Evolutionary conservation across 2,329 filamentous ascomycete genomes (phyloP), one percentile per base, ranked within the genome.

Genomic region (Penicillium sumatraense): DNA sequence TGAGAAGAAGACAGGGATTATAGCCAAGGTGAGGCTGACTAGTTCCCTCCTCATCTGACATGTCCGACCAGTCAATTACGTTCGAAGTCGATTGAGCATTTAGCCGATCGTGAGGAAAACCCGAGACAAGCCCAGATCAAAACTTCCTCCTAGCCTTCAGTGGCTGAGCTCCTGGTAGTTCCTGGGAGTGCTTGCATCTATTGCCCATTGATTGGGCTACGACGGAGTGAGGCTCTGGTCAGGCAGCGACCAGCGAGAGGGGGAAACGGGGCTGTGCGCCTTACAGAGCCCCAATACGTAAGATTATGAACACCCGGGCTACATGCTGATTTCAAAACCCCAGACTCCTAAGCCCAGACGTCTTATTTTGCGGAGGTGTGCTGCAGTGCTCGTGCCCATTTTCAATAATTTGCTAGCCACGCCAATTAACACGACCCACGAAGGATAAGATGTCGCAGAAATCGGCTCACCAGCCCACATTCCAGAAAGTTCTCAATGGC

Each of bases 191-290:
- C n/a, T 36, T n/a, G 14, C 33, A 18, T 36, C 3, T 16, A 36
- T 16, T 16, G 14, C 33, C 8, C 14, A 18, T 24, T 41, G 20
- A 24, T 29, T 44, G 41, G 41, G 41, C 41, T 13, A 36, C 13
- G 38, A 11, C 24, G 9, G n/a, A 20, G 24, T 29, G 41, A 44
- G 24, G 41, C 41, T 18, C n/a, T 11, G 14, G 24, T 44, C 41
- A 44, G 41, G 41, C 41, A 44, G 41, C 41, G 23, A 29, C 41
- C 41, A 18, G 24, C 41, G 41, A 44, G 41, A 44, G 41, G 41
- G 41, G 41, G 10, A 24, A 26, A 27, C 23, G 41, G 16, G 41
- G 41, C 41, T 29, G 41, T 44, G 14, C 41, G 23, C 18, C 21
- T 24, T 41, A 21, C 38, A 41, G 38, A 41, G 38, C 38, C 38